Conservation (phyloP, 345 rosid species). For the Orychophragmus violaceus region DNA sequence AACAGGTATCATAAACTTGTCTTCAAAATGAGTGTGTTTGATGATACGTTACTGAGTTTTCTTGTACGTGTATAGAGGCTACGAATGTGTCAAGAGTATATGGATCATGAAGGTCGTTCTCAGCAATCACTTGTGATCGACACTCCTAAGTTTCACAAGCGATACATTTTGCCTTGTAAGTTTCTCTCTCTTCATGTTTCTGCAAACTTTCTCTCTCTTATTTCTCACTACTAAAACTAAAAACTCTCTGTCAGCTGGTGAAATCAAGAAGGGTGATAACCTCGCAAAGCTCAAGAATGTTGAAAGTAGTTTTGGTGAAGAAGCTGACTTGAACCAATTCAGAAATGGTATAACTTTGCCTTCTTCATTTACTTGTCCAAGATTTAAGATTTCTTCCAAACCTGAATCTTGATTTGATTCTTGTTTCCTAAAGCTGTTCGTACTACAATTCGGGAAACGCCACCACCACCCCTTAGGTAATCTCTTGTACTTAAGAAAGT, state of each 20-base stretch:
- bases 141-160: constrained; percentile 84
- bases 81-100: constrained; percentile 73
- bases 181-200: neutral
- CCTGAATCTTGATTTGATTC: constrained; percentile 26
- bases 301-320: constrained; percentile 65
- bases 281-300: constrained; percentile 46
- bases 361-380: neutral
- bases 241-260: constrained; percentile 50
- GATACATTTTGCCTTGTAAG: constrained; percentile 81
- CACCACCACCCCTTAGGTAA: constrained; percentile 53
- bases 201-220: neutral
- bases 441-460: constrained; percentile 62
- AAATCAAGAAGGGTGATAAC: constrained; percentile 57
- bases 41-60: neutral
- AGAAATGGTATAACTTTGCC: constrained; percentile 44
- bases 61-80: constrained; percentile 48
- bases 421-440: constrained; percentile 49
- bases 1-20: constrained; percentile 49
- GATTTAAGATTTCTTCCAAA: neutral
- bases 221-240: neutral
- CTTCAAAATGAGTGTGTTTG: neutral
- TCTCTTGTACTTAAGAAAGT: neutral
- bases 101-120: constrained; percentile 79
- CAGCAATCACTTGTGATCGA: constrained; percentile 73
- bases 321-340: constrained; percentile 69